Evolutionary conservation across 2,329 filamentous ascomycete genomes (phyloP).

Genomic region (Aspergillus costaricaensis): DNA sequence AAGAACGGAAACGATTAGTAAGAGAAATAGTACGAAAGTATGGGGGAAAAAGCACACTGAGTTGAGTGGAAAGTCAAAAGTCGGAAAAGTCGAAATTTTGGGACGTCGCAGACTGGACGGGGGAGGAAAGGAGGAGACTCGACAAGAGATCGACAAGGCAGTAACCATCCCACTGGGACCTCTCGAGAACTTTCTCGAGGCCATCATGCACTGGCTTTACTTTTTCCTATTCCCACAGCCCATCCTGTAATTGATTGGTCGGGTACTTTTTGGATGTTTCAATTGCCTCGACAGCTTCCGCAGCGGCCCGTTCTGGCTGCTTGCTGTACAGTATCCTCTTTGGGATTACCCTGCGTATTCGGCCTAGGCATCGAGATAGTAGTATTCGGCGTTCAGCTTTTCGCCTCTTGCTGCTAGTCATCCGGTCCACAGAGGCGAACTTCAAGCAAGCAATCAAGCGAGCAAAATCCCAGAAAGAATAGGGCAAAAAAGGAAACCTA

Average conservation of each 20-base stretch:
- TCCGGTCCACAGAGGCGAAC: neutral
- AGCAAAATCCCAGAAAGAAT: neutral
- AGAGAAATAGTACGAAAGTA: too few relatives aligned
- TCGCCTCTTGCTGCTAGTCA: neutral
- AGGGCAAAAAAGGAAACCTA: too few relatives aligned
- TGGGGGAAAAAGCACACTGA: too few relatives aligned
- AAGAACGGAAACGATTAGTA: too few relatives aligned
- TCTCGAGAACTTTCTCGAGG: slow-evolving; percentile 24
- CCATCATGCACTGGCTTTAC: neutral
- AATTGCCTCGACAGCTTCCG: neutral
- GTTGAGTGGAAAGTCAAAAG: neutral
- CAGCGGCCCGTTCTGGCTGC: neutral
- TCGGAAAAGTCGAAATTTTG: slow-evolving; percentile 1
- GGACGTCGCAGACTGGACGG: slow-evolving; percentile 9
- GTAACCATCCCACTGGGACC: slow-evolving; percentile 22
- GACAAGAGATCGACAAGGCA: slow-evolving; percentile 32
- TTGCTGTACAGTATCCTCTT: neutral
- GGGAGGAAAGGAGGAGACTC: slow-evolving; percentile 15
- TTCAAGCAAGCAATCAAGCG: neutral
- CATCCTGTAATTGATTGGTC: neutral
- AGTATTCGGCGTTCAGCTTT: neutral
- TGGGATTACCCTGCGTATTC: neutral
- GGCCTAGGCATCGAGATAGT: too few relatives aligned
- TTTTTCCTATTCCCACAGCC: neutral
- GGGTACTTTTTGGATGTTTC: neutral